Percentiles rank a stretch among this genome's conserved stretches.
These are phyloP conservation scores for Theileria orientalis DNA, from an alignment of 169 alveolate genomes.

Conservation along the genomic window DNA sequence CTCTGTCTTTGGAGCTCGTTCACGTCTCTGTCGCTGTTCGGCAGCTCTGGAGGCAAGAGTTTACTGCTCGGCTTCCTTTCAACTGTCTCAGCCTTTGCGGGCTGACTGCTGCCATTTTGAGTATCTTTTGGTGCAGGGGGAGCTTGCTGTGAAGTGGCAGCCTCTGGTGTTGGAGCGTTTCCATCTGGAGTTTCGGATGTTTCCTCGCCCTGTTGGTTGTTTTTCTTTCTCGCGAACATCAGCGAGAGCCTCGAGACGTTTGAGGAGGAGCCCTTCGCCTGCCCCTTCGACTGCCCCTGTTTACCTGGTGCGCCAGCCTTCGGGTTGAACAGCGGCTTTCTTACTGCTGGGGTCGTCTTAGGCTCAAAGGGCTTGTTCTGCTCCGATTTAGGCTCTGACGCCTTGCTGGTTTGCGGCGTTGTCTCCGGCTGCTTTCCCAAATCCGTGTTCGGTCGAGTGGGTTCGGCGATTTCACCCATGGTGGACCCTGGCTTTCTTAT, in stretches of 20 bases:
- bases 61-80: neutral
- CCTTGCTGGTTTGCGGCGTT: neutral
- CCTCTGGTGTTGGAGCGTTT: slow-evolving; percentile 2
- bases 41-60: no score
- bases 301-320: slow-evolving; percentile 16
- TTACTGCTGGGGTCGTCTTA: slow-evolving; percentile 22
- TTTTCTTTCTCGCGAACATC: neutral
- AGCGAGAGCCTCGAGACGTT: neutral
- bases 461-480: slow-evolving; percentile 9
- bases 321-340: slow-evolving; percentile 60
- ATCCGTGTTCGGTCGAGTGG: slow-evolving; percentile 6
- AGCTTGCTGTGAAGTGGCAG: neutral
- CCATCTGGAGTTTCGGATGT: neutral
- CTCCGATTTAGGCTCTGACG: neutral
- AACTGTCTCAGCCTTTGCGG: slow-evolving; percentile 2
- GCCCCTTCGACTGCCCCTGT: neutral
- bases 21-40: neutral
- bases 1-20: neutral
- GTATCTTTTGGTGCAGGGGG: neutral
- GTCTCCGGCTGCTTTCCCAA: neutral
- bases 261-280: neutral
- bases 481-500: neutral
- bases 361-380: slow-evolving; percentile 33
- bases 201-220: neutral
- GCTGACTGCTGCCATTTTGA: neutral